A percentile compares a stretch with the other conserved stretches of the same genome.
These are phyloP conservation scores for Polytolypa hystricis DNA, from an alignment of 2,329 filamentous ascomycete species.

Conservation along the genomic window DNA sequence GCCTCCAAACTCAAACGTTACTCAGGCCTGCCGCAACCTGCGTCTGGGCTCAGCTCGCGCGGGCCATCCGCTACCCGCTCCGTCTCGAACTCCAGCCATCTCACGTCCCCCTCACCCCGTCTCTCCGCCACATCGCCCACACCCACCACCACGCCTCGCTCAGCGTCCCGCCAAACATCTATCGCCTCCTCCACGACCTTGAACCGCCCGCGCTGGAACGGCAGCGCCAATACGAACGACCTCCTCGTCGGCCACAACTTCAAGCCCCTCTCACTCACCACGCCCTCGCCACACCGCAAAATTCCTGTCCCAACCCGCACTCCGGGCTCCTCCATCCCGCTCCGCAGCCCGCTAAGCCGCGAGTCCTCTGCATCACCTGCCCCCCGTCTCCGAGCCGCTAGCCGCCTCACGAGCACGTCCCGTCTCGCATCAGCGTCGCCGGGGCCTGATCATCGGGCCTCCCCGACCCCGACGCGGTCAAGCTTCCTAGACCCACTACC, in stretches of 20 bases:
- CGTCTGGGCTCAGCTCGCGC: conserved; percentile 17
- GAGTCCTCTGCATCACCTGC: conserved; percentile 32
- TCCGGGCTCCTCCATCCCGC: conserved; percentile 28
- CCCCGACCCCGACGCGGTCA: conserved; percentile 21
- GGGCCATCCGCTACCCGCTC: conserved; percentile 30
- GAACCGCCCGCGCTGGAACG: conserved; percentile 59
- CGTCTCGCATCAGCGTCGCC: conserved; percentile 10
- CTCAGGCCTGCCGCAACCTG: conserved; percentile 36
- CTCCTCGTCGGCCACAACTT: conserved; percentile 59
- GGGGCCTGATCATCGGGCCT: conserved; percentile 13
- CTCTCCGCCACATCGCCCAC: conserved; percentile 22
- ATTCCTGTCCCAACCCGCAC: conserved; percentile 23
- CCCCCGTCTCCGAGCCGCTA: conserved; percentile 21
- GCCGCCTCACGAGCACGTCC: conserved; percentile 16
- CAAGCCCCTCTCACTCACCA: conserved; percentile 50
- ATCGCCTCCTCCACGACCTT: conserved; percentile 14
- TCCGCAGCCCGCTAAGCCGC: conserved; percentile 32
- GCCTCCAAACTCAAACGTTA: conserved; percentile 34
- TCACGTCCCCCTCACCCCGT: conserved; percentile 8
- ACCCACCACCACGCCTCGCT: conserved; percentile 24
- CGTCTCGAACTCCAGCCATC: conserved; percentile 13
- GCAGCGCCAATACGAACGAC: conserved; percentile 51
- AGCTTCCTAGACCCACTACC: conserved; percentile 30
- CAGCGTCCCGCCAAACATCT: conserved; percentile 16
- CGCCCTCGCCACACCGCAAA: conserved; percentile 44